Evolutionary conservation across 2,329 filamentous ascomycete genomes (phyloP).

Genomic region (Colletotrichum orbiculare): DNA sequence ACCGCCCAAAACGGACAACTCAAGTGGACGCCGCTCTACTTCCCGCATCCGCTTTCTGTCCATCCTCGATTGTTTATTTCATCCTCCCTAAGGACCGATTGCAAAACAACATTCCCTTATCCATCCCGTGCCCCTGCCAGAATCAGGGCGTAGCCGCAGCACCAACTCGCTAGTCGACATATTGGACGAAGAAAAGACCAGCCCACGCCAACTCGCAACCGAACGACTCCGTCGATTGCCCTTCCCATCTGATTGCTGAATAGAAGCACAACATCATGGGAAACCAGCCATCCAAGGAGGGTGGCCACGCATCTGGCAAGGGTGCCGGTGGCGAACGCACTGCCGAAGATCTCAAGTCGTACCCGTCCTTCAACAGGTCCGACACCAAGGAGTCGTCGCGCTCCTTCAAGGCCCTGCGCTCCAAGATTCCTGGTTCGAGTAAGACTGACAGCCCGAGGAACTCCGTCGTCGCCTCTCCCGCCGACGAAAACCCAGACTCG

Average conservation of each 20-base stretch:
- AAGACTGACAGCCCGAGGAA: conserved; percentile 84
- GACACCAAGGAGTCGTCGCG: conserved; percentile 94
- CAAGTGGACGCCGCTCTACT: conserved; percentile 57
- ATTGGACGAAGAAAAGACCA: conserved; percentile 39
- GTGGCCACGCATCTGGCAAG: conserved; percentile 62
- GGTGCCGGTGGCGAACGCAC: conserved; percentile 52
- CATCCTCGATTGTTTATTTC: conserved; percentile 61
- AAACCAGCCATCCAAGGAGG: conserved; percentile 77
- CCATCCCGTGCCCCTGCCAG: conserved; percentile 25
- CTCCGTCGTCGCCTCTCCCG: conserved; percentile 74
- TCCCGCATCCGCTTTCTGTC: conserved; percentile 59
- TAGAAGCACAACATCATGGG: conserved; percentile 66
- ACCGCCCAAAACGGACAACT: conserved; percentile 61
- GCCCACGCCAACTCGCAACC: conserved; percentile 25
- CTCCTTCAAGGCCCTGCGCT: conserved; percentile 85
- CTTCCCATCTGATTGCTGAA: conserved; percentile 13
- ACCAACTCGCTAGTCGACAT: conserved; percentile 38
- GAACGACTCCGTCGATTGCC: conserved; percentile 27
- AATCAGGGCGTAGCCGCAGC: conserved; percentile 36
- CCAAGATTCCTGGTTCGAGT: conserved; percentile 83
- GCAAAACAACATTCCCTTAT: conserved; percentile 18
- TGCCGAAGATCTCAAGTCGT: conserved; percentile 77
- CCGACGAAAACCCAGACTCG: conserved; percentile 79
- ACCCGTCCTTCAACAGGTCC: conserved; percentile 90
- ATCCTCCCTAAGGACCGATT: conserved; percentile 59